Evolutionary conservation across 768 basidiomycete species (phyloP).

Genomic region (Fibroporia radiculosa): DNA sequence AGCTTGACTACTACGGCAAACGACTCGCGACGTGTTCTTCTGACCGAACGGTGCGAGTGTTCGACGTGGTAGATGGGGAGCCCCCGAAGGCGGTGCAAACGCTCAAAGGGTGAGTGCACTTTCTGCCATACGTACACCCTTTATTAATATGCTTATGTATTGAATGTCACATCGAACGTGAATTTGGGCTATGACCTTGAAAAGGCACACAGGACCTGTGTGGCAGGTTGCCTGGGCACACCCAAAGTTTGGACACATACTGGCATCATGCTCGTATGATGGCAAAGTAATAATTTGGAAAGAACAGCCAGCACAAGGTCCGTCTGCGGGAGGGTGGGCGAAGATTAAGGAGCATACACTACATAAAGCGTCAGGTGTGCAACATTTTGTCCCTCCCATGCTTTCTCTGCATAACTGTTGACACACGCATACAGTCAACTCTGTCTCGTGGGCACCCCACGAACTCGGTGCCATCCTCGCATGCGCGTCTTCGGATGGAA

Average conservation of each 20-base stretch:
- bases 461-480: constrained; percentile 95
- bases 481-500: constrained; percentile 95
- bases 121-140: neutral
- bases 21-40: constrained; percentile 95
- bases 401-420: neutral
- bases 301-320: constrained; percentile 60
- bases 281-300: constrained; percentile 99
- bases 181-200: neutral
- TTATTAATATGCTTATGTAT: neutral
- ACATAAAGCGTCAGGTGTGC: constrained; percentile 87
- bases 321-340: constrained; percentile 64
- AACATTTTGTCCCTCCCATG: neutral
- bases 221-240: constrained; percentile 99
- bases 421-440: constrained; percentile 65
- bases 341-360: constrained; percentile 94
- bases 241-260: constrained; percentile 92
- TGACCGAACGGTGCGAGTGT: constrained; percentile 90
- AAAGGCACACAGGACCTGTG: constrained; percentile 91
- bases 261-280: constrained; percentile 98
- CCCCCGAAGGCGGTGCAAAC: constrained; percentile 64
- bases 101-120: constrained; percentile 59
- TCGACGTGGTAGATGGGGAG: constrained; percentile 90
- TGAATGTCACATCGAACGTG: neutral
- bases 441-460: constrained; percentile 98
- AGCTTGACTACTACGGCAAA: constrained; percentile 96